These are phyloP conservation scores for Cutaneotrichosporon spelunceum DNA, from an alignment of 1,284 basidiomycete species.

Conservation along the genomic window DNA sequence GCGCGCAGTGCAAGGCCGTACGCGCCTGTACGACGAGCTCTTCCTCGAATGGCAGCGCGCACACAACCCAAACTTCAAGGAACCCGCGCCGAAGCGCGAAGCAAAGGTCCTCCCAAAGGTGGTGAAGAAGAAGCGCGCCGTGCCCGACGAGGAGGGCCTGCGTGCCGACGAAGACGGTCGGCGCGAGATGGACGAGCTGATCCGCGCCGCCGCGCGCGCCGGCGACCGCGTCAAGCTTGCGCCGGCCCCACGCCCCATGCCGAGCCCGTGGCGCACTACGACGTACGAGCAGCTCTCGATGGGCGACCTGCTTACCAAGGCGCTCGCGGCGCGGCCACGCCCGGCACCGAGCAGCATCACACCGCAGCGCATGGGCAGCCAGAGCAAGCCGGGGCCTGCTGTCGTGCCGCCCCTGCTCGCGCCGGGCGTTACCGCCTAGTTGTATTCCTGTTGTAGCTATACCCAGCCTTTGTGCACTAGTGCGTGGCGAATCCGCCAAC, in stretches of 20 bases:
- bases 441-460: slow-evolving; percentile 10
- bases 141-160: slow-evolving; percentile 53
- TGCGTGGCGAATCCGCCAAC: neutral
- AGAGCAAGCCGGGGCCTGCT: slow-evolving; percentile 18
- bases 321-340: slow-evolving; percentile 36
- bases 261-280: slow-evolving; percentile 29
- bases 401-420: slow-evolving; percentile 7
- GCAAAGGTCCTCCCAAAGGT: slow-evolving; percentile 55
- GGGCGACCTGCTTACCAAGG: slow-evolving; percentile 41
- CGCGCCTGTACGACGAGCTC: slow-evolving; percentile 79
- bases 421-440: slow-evolving; percentile 16
- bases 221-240: slow-evolving; percentile 50
- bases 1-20: slow-evolving; percentile 82
- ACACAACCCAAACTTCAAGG: slow-evolving; percentile 91
- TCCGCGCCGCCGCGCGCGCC: slow-evolving; percentile 59
- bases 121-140: slow-evolving; percentile 36
- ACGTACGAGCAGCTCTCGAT: slow-evolving; percentile 34
- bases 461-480: slow-evolving; percentile 9
- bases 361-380: slow-evolving; percentile 2
- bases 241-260: slow-evolving; percentile 9
- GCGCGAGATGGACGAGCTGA: slow-evolving; percentile 62
- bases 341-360: slow-evolving; percentile 4
- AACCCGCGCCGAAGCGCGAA: slow-evolving; percentile 65
- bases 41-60: slow-evolving; percentile 88
- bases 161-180: slow-evolving; percentile 74